A percentile compares a stretch with the other conserved stretches of the same genome.
These are phyloP conservation scores for Podila clonocystis DNA, from an alignment of 192 early-diverging fungal species.

Conservation along the genomic window DNA sequence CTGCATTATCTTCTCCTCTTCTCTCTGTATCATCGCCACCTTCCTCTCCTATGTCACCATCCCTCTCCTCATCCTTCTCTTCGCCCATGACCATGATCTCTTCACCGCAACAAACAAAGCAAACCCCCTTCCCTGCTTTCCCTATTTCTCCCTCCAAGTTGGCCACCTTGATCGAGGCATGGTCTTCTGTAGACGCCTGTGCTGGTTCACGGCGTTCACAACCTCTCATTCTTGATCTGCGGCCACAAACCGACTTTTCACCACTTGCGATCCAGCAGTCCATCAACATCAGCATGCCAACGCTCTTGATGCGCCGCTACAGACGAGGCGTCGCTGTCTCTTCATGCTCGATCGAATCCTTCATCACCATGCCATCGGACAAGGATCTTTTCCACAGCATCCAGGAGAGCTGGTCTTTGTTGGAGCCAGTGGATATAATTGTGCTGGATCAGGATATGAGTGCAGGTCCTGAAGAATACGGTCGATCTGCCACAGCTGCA, in stretches of 20 bases:
- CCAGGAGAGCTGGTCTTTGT: conserved; percentile 25
- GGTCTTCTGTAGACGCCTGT: conserved; percentile 4
- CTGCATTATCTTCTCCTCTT: conserved; percentile 3
- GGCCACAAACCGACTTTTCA: conserved; percentile 51
- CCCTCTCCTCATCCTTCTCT: conserved; percentile 2
- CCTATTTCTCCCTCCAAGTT: conserved; percentile 18
- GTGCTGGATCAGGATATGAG: conserved; percentile 63
- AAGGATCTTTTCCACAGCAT: conserved; percentile 54
- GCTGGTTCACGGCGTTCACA: conserved; percentile 23
- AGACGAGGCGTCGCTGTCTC: conserved; percentile 53
- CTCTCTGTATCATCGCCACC: neutral
- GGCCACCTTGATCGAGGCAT: conserved; percentile 19
- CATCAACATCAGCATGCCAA: conserved; percentile 64
- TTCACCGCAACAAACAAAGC: conserved; percentile 14
- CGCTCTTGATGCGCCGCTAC: conserved; percentile 62
- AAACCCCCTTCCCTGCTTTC: conserved; percentile 17
- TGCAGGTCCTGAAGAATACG: conserved; percentile 44
- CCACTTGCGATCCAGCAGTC: conserved; percentile 53
- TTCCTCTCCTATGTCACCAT: conserved; percentile 1
- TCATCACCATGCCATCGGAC: conserved; percentile 62
- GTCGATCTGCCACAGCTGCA: conserved; percentile 54
- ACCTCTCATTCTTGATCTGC: conserved; percentile 53
- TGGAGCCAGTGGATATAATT: conserved; percentile 38
- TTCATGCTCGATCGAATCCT: conserved; percentile 61
- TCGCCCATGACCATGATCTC: conserved; percentile 4